These are phyloP conservation scores for Lipomyces spencermartinsiae DNA, from an alignment of 805 yeast species.

Conservation along the genomic window DNA sequence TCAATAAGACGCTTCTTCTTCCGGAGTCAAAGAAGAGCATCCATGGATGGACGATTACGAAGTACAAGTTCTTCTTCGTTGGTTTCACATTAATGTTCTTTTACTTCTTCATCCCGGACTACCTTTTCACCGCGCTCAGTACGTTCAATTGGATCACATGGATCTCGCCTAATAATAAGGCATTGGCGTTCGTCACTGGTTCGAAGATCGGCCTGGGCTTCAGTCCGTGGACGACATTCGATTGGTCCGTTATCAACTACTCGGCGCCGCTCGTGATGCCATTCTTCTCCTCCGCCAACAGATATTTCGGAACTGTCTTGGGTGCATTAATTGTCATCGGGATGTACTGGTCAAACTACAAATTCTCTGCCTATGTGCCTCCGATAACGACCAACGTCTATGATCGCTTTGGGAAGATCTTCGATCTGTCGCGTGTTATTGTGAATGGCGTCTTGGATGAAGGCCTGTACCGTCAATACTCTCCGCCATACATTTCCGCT, in stretches of 20 bases:
- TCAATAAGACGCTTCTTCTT: conserved; percentile 45
- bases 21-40: conserved; percentile 53
- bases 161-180: conserved; percentile 49
- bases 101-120: conserved; percentile 74
- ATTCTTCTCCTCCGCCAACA: conserved; percentile 48
- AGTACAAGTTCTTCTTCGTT: conserved; percentile 56
- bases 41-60: conserved; percentile 65
- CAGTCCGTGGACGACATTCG: conserved; percentile 49
- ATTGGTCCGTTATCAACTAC: conserved; percentile 49
- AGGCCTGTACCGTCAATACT: conserved; percentile 10
- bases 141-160: conserved; percentile 64
- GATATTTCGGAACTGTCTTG: conserved; percentile 49
- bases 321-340: conserved; percentile 44
- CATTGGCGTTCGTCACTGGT: conserved; percentile 64
- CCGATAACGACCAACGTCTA: conserved; percentile 52
- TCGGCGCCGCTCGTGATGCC: conserved; percentile 52
- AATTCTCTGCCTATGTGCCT: conserved; percentile 59
- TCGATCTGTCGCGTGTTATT: conserved; percentile 53
- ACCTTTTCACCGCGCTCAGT: conserved; percentile 63
- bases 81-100: conserved; percentile 54
- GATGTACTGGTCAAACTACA: conserved; percentile 55
- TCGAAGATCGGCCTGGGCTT: conserved; percentile 60
- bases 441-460: conserved; percentile 43
- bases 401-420: conserved; percentile 55
- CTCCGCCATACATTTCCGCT: conserved; percentile 46